Percentiles rank a stretch among this genome's conserved stretches.
These are phyloP conservation scores for Magnaporthiopsis rhizophila DNA, from an alignment of 2,329 filamentous ascomycete genomes.

Conservation along the genomic window DNA sequence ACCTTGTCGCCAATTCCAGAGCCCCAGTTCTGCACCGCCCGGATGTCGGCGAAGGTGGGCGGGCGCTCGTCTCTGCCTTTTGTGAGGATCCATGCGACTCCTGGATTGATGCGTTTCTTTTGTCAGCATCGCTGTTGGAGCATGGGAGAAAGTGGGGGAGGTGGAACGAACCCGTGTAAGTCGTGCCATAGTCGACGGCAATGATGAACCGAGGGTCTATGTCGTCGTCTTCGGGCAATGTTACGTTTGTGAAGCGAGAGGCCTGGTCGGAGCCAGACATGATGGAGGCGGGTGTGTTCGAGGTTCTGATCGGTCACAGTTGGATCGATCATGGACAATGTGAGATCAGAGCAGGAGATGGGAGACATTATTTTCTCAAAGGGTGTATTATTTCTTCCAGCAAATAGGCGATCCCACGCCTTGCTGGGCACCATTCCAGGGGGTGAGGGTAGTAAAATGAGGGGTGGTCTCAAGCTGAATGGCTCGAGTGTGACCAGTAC, in stretches of 20 bases:
- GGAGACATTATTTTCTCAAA: background rate
- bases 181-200: background rate
- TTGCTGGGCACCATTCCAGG: background rate
- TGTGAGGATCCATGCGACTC: background rate
- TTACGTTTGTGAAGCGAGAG: background rate
- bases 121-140: background rate
- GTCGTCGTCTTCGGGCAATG: background rate
- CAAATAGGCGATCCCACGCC: no score
- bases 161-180: background rate
- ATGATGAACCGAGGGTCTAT: background rate
- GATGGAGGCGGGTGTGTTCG: background rate
- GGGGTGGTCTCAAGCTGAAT: background rate
- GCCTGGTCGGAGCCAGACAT: background rate
- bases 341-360: no score
- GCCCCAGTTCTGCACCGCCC: slow-evolving; percentile 3
- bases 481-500: no score
- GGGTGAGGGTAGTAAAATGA: background rate
- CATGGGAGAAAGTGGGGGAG: no score
- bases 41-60: background rate
- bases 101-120: background rate
- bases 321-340: background rate
- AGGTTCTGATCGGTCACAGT: no score
- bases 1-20: slow-evolving; percentile 3
- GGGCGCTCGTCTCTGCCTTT: background rate
- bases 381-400: no score